A percentile compares a stretch with the other conserved stretches of the same genome.
phyloP scores from a whole-genome alignment of 176 grass and related monocot species.

The Oryza punctata region DNA sequence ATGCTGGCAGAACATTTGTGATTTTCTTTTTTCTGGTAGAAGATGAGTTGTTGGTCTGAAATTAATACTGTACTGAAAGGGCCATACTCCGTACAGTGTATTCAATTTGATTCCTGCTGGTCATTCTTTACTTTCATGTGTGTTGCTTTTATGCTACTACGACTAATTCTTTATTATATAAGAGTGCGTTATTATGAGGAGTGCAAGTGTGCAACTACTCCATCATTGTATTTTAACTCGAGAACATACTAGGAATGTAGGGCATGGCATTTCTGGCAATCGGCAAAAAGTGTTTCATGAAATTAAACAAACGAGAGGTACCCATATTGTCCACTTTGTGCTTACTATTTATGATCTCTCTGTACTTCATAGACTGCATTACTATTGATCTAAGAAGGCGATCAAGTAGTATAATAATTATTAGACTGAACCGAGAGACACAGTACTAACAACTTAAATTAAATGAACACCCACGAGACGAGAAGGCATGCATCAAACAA shows the following conservation, averaged over 20 bases:
- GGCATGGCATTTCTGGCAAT: background rate
- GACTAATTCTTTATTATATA: background rate
- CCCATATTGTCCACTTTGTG: background rate
- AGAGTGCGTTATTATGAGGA: background rate
- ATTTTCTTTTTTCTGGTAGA: background rate
- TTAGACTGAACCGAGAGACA: background rate
- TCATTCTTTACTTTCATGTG: constrained; percentile 1
- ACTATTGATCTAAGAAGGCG: background rate
- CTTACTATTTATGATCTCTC: background rate
- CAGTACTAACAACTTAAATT: background rate
- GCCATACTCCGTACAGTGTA: background rate
- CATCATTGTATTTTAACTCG: background rate
- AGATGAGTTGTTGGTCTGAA: background rate
- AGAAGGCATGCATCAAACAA: too few species aligned
- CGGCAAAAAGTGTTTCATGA: background rate
- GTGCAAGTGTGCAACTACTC: background rate
- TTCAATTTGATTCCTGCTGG: background rate
- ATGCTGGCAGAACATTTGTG: background rate
- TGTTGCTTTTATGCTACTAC: background rate
- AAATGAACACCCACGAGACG: background rate
- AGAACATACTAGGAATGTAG: background rate
- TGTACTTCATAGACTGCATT: background rate
- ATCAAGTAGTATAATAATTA: background rate
- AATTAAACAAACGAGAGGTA: background rate
- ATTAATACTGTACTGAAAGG: background rate